phyloP scores from a whole-genome alignment of 768 basidiomycete genomes.

The Mycena vitilis region DNA sequence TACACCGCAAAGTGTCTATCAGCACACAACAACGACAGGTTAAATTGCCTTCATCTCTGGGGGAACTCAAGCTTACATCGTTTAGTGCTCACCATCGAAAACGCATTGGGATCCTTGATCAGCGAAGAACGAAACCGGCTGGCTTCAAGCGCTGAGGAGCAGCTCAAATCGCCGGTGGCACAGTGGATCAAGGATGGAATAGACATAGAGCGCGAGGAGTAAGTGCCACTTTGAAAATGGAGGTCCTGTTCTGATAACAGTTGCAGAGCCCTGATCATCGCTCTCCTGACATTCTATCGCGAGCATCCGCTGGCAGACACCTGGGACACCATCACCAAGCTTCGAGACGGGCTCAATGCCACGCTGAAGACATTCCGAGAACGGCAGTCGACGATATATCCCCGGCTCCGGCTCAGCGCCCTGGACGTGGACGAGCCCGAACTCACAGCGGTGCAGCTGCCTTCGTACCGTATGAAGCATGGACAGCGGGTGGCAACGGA shows the following conservation, averaged over 20 bases:
- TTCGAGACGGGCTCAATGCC: constrained; percentile 6
- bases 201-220: constrained; percentile 22
- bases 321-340: constrained; percentile 13
- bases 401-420: constrained; percentile 21
- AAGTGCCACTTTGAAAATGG: background rate
- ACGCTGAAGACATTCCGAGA: constrained; percentile 27
- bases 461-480: constrained; percentile 27
- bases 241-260: background rate
- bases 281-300: constrained; percentile 9
- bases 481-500: constrained; percentile 10
- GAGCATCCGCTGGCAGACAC: constrained; percentile 27
- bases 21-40: constrained; percentile 11
- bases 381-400: constrained; percentile 10
- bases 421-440: constrained; percentile 24
- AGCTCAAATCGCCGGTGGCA: constrained; percentile 4
- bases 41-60: background rate
- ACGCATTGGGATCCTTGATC: constrained; percentile 14
- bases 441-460: constrained; percentile 22
- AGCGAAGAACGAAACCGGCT: constrained; percentile 1
- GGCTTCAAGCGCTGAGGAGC: background rate
- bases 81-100: constrained; percentile 22
- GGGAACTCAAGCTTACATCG: background rate
- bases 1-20: constrained; percentile 14
- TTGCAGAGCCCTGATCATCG: constrained; percentile 12
- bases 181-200: constrained; percentile 28